A percentile compares a stretch with the other conserved stretches of the same genome.
These are phyloP conservation scores for Larix sibirica DNA, from an alignment of 83 land plant species.

Conservation along the genomic window DNA sequence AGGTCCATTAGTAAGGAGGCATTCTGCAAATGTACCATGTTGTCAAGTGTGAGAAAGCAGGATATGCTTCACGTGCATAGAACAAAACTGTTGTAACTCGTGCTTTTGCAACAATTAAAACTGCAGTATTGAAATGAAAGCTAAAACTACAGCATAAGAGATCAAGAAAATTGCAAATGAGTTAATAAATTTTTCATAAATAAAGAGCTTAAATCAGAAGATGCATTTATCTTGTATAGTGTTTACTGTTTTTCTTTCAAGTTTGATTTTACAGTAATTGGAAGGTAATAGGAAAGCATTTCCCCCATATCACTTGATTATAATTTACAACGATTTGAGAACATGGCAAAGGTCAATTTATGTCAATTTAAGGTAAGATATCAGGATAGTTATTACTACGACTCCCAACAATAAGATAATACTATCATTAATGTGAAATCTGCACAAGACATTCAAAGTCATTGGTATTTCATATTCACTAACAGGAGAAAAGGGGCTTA, in stretches of 20 bases:
- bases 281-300: neutral
- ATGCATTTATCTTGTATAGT: neutral
- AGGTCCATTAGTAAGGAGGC: conserved; percentile 13
- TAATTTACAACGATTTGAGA: neutral
- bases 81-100: neutral
- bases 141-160: neutral
- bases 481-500: neutral
- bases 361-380: neutral
- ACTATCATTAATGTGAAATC: neutral
- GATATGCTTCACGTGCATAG: neutral
- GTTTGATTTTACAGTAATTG: neutral
- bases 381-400: neutral
- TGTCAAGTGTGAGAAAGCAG: neutral
- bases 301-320: neutral
- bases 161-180: neutral
- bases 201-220: neutral
- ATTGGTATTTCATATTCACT: neutral
- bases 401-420: neutral
- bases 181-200: neutral
- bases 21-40: neutral
- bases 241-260: neutral
- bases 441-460: neutral
- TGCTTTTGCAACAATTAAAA: neutral
- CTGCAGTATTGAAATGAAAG: neutral
- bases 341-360: neutral